A percentile compares a stretch with the other conserved stretches of the same genome.
phyloP scores from a whole-genome alignment of 805 yeast species.

The Lipomyces spencermartinsiae region DNA sequence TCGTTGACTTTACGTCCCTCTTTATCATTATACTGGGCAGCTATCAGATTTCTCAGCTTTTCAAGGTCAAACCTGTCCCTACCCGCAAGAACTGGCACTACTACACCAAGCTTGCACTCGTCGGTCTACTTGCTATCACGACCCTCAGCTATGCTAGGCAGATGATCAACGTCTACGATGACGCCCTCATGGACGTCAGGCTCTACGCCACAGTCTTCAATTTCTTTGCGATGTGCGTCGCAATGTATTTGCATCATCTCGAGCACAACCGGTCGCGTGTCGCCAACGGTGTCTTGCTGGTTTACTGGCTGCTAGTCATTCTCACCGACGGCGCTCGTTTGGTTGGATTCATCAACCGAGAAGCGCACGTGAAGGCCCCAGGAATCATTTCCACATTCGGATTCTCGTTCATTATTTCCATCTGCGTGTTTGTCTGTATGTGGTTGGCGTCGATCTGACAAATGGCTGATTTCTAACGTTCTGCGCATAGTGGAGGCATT shows the following conservation, averaged over 20 bases:
- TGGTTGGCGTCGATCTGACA: conserved; percentile 18
- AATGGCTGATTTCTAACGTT: conserved; percentile 47
- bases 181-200: conserved; percentile 43
- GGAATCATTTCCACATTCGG: conserved; percentile 33
- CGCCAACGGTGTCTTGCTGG: conserved; percentile 70
- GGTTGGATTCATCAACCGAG: conserved; percentile 49
- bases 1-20: conserved; percentile 44
- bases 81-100: conserved; percentile 39
- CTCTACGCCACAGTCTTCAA: conserved; percentile 50
- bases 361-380: conserved; percentile 30
- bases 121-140: conserved; percentile 40
- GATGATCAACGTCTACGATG: conserved; percentile 43
- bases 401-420: conserved; percentile 34
- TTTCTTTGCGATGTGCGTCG: conserved; percentile 56
- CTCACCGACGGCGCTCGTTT: conserved; percentile 52
- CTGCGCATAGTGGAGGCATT: conserved; percentile 54
- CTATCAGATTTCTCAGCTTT: conserved; percentile 26
- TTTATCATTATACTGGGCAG: not conserved
- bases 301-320: conserved; percentile 72
- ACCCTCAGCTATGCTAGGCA: conserved; percentile 29
- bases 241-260: conserved; percentile 64
- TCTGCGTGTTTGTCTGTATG: conserved; percentile 32
- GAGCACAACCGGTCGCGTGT: conserved; percentile 72
- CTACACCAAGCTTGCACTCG: conserved; percentile 38
- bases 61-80: conserved; percentile 39